Evolutionary conservation across 2,329 filamentous ascomycete genomes (phyloP), one percentile per base, ranked within the genome.

Genomic region (Curvularia eragrostidis): DNA sequence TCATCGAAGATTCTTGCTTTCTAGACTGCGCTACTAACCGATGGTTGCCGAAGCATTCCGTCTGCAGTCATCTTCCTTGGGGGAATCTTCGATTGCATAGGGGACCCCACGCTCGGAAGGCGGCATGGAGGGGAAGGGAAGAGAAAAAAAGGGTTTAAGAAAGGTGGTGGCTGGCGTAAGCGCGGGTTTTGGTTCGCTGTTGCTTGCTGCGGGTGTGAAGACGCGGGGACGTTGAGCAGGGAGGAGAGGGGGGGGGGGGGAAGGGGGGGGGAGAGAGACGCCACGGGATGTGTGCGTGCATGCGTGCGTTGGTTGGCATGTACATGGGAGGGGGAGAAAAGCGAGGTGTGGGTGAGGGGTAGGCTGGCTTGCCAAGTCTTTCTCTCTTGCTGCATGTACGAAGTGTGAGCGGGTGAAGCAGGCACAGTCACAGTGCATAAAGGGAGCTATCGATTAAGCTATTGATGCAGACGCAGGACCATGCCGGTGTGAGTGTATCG

Each of bases 1-100:
- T 18, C 15, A 41, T 52, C 32, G 48, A 56, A 46, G 48, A 1
- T n/a, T 26, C 38, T 21, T 30, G 15, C 52, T 36, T 44, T 21
- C 47, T 51, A 43, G 48, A 51, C 61, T 54, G 59, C 59, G 42
- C 30, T 26, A 50, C 30, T 26, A 50, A 24, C 58, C 58, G 58
- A 48, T 9, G 36, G 30, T 65, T 68, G 52, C 66, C 68, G 66
- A 54, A 51, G 48, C 49, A 65, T 64, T 63, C 68, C 61, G 65
- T 58, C 47, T 24, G 13, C 47, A 24, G 18, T 13, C 24, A 18
- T 46, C 3, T 56, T 65, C 64, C 56, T 58, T 34, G 41, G 36
- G 48, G 15, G 30, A 32, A 65, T 59, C 62, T 68, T 67, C 64
- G 50, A 66, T 61, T 61, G 64, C 60, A 65, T 68, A 8, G n/a